Evolutionary conservation across 805 yeast species (phyloP).

Genomic region (Saccharomycopsis malanga): DNA sequence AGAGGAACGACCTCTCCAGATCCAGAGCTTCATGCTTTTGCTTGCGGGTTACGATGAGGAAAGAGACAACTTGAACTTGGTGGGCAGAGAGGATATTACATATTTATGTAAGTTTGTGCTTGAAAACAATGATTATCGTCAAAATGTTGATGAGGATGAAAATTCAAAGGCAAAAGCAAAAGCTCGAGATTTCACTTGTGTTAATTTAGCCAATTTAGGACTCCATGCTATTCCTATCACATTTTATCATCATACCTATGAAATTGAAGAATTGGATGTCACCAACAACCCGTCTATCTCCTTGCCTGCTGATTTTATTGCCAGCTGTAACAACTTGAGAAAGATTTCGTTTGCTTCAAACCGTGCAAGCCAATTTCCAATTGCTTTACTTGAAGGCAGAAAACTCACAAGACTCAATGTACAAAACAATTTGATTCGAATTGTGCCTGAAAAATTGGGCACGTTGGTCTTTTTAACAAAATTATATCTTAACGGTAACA

Average conservation of each 20-base stretch:
- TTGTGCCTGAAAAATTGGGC: slow-evolving; percentile 47
- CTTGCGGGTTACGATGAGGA: slow-evolving; percentile 68
- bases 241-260: slow-evolving; percentile 71
- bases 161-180: slow-evolving; percentile 29
- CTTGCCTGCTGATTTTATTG: slow-evolving; percentile 76
- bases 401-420: slow-evolving; percentile 61
- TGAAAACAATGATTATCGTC: slow-evolving; percentile 54
- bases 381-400: slow-evolving; percentile 61
- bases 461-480: slow-evolving; percentile 48
- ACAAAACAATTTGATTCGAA: slow-evolving; percentile 69
- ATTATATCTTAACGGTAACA: slow-evolving; percentile 69
- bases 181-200: slow-evolving; percentile 62
- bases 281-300: slow-evolving; percentile 82
- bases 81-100: slow-evolving; percentile 80
- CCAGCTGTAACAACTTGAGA: slow-evolving; percentile 59
- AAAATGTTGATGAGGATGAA: slow-evolving; percentile 70
- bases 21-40: slow-evolving; percentile 65
- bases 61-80: slow-evolving; percentile 65
- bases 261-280: slow-evolving; percentile 74
- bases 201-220: slow-evolving; percentile 64
- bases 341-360: slow-evolving; percentile 63
- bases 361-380: slow-evolving; percentile 69
- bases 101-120: slow-evolving; percentile 76
- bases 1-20: slow-evolving; percentile 67
- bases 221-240: slow-evolving; percentile 80